Percentiles rank a stretch among this genome's conserved stretches.
Evolutionary conservation across 2,329 filamentous ascomycete species (phyloP).

Genomic region (Cadophora luteo-olivacea): DNA sequence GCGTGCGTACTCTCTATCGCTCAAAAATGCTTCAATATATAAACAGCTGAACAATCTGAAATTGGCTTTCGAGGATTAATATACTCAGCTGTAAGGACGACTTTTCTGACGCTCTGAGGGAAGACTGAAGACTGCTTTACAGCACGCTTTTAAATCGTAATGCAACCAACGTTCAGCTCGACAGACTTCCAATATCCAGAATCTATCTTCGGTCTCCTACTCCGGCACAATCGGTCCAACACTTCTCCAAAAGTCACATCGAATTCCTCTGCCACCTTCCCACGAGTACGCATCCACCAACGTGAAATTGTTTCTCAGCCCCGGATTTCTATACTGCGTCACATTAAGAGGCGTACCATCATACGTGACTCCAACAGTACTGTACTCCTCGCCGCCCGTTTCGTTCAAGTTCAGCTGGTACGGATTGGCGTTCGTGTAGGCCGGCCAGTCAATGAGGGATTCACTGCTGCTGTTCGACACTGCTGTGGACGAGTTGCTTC

Average conservation of each 20-base stretch:
- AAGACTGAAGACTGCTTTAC: too few species aligned
- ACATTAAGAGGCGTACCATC: slow-evolving; percentile 22
- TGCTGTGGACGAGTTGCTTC: neutral
- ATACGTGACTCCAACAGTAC: slow-evolving; percentile 1
- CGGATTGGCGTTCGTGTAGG: slow-evolving; percentile 18
- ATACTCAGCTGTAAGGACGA: too few species aligned
- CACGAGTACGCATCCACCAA: slow-evolving; percentile 30
- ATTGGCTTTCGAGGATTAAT: too few species aligned
- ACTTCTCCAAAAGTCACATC: slow-evolving; percentile 34
- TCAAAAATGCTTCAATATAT: too few species aligned
- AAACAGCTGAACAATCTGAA: too few species aligned
- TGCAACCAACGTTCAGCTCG: neutral
- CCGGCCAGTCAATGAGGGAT: slow-evolving; percentile 20
- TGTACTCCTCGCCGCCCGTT: slow-evolving; percentile 27
- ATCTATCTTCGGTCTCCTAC: neutral
- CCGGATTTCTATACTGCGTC: slow-evolving; percentile 29
- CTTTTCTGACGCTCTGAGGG: too few species aligned
- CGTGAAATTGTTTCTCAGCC: slow-evolving; percentile 28
- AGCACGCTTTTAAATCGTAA: too few species aligned
- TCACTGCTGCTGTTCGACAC: slow-evolving; percentile 6
- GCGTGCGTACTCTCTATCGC: too few species aligned
- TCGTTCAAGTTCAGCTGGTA: slow-evolving; percentile 32
- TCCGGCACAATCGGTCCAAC: slow-evolving; percentile 25
- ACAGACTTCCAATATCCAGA: neutral
- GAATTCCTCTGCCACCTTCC: slow-evolving; percentile 31